Evolutionary conservation across 1,139 yeast genomes (phyloP).

Genomic region (Pneumocystis carinii): DNA sequence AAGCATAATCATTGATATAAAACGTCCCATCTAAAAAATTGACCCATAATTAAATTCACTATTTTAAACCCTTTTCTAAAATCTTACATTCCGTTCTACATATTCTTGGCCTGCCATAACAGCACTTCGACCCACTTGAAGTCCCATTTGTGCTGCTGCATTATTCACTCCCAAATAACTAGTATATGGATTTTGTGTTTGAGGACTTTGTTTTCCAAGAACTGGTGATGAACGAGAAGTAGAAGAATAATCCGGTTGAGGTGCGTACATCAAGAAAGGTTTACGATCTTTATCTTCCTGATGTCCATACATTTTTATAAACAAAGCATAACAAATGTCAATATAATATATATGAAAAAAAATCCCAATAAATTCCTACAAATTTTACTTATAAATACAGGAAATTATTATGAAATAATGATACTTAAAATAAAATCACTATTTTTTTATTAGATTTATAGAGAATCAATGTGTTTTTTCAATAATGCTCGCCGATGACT

Average conservation of each 20-base stretch:
- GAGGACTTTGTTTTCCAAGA: not conserved
- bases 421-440: no score
- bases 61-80: constrained; percentile 23
- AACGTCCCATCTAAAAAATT: constrained; percentile 16
- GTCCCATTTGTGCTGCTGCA: constrained; percentile 76
- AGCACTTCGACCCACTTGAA: constrained; percentile 79
- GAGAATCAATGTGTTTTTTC: no score
- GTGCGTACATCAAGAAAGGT: not conserved
- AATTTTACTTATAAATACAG: not conserved
- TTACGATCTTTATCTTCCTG: not conserved
- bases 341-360: no score
- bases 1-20: constrained; percentile 32
- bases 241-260: not conserved
- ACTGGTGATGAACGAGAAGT: not conserved
- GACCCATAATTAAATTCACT: no score
- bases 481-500: no score
- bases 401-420: no score
- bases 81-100: constrained; percentile 46
- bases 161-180: constrained; percentile 19
- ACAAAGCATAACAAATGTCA: no score
- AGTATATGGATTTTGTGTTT: not conserved
- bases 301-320: not conserved
- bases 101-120: constrained; percentile 56
- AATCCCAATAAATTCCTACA: no score
- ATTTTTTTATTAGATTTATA: no score